Conservation (phyloP, 1,139 yeast genomes). For the Debaryomyces subglobosus region DNA sequence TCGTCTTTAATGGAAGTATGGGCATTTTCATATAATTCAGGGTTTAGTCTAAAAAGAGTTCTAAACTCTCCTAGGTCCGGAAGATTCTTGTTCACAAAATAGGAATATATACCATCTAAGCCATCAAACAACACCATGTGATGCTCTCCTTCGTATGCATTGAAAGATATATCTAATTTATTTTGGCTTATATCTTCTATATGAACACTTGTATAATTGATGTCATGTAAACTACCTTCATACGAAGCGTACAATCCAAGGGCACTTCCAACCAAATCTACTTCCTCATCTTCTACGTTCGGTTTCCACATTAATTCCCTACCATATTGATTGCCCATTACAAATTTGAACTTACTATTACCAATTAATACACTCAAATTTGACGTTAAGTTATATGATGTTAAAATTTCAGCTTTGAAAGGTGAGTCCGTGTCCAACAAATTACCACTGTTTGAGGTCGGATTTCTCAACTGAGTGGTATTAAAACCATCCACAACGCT, state of each 20-base stretch:
- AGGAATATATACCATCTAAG: conserved; percentile 15
- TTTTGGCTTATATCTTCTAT: conserved; percentile 3
- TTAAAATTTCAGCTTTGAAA: not conserved
- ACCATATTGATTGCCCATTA: too few relatives aligned
- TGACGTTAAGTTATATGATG: not conserved
- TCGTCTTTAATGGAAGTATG: not conserved
- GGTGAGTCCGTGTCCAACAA: not conserved
- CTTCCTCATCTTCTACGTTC: too few relatives aligned
- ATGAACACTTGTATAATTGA: conserved; percentile 11
- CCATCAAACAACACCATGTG: conserved; percentile 14
- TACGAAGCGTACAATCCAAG: conserved; percentile 13
- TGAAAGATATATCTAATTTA: conserved; percentile 11
- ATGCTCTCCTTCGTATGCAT: conserved; percentile 13
- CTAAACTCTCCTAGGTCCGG: conserved; percentile 16
- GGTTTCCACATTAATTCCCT: too few relatives aligned
- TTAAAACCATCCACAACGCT: too few relatives aligned
- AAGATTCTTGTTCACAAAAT: conserved; percentile 13
- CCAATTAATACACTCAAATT: not conserved
- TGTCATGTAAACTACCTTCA: conserved; percentile 7
- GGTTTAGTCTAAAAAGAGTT: conserved; percentile 12
- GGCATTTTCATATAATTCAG: not conserved
- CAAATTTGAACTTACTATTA: too few relatives aligned
- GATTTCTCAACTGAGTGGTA: not conserved
- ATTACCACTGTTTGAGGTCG: too few relatives aligned
- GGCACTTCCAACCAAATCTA: conserved; percentile 12